phyloP scores from a whole-genome alignment of 495 filamentous ascomycete species.

The Trichodelitschia bisporula region DNA sequence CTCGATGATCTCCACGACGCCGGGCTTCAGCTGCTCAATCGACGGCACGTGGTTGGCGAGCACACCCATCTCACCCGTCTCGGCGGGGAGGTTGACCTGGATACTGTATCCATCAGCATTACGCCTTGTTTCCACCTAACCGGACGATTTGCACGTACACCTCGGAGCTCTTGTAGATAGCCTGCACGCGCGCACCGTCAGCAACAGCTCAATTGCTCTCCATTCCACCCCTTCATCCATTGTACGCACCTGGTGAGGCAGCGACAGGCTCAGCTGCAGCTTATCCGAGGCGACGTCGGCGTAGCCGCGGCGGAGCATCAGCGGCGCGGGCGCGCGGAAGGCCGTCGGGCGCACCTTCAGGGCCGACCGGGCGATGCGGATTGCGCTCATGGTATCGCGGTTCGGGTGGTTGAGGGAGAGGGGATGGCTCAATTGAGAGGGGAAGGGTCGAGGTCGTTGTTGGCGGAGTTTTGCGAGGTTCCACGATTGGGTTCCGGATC shows the following conservation, averaged over 20 bases:
- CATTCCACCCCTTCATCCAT: too few relatives aligned
- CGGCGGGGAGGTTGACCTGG: constrained; percentile 96
- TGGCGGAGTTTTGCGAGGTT: too few relatives aligned
- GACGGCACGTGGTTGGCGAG: constrained; percentile 97
- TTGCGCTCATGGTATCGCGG: constrained; percentile 94
- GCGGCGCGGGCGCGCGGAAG: constrained; percentile 38
- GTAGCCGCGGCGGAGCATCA: constrained; percentile 68
- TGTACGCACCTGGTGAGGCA: constrained; percentile 95
- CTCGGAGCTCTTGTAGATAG: constrained; percentile 51
- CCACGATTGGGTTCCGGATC: too few relatives aligned
- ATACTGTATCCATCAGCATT: constrained; percentile 52
- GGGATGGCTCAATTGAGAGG: too few relatives aligned
- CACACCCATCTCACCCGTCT: constrained; percentile 97
- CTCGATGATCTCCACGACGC: constrained; percentile 85
- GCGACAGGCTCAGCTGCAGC: constrained; percentile 90
- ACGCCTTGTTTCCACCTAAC: too few relatives aligned
- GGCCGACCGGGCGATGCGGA: constrained; percentile 73
- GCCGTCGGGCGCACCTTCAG: constrained; percentile 49
- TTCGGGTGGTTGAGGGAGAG: too few relatives aligned
- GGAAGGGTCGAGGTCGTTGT: too few relatives aligned
- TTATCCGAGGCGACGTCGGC: constrained; percentile 86
- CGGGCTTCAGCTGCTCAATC: constrained; percentile 96
- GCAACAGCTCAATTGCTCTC: neutral
- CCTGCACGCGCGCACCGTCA: constrained; percentile 17
- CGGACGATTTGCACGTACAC: constrained; percentile 32